A percentile compares a stretch with the other conserved stretches of the same genome.
phyloP scores from a whole-genome alignment of 768 basidiomycete species.

The Tylopilus plumbeoviolaceoides region DNA sequence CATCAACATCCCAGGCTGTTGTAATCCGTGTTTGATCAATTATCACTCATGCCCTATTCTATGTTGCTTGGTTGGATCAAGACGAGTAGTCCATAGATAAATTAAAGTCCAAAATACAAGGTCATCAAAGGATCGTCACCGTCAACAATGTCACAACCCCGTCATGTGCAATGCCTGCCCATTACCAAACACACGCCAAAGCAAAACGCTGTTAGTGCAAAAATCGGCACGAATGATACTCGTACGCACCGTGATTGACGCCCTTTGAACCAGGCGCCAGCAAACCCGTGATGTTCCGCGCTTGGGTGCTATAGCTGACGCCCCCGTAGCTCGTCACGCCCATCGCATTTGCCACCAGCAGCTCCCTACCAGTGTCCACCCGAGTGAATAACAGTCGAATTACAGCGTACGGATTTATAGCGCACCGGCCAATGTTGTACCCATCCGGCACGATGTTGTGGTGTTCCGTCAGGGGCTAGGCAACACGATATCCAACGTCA shows the following conservation, averaged over 20 bases:
- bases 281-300: slow-evolving; percentile 48
- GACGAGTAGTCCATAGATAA: background rate
- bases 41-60: background rate
- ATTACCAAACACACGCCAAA: background rate
- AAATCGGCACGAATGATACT: background rate
- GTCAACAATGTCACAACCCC: slow-evolving; percentile 54
- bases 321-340: slow-evolving; percentile 40
- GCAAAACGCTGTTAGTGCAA: background rate
- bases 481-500: background rate
- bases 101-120: background rate
- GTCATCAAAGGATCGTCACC: slow-evolving; percentile 38
- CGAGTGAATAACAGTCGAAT: too few relatives aligned
- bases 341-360: slow-evolving; percentile 35
- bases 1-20: background rate
- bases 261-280: slow-evolving; percentile 48
- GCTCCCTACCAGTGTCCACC: slow-evolving; percentile 26
- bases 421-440: slow-evolving; percentile 44
- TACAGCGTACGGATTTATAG: background rate
- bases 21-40: background rate
- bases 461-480: slow-evolving; percentile 27
- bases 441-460: slow-evolving; percentile 47
- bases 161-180: slow-evolving; percentile 53
- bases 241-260: slow-evolving; percentile 45
- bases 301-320: slow-evolving; percentile 44
- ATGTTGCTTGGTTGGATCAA: background rate